Evolutionary conservation across 176 grass and related monocot genomes (phyloP).

Genomic region (Ananas comosus): DNA sequence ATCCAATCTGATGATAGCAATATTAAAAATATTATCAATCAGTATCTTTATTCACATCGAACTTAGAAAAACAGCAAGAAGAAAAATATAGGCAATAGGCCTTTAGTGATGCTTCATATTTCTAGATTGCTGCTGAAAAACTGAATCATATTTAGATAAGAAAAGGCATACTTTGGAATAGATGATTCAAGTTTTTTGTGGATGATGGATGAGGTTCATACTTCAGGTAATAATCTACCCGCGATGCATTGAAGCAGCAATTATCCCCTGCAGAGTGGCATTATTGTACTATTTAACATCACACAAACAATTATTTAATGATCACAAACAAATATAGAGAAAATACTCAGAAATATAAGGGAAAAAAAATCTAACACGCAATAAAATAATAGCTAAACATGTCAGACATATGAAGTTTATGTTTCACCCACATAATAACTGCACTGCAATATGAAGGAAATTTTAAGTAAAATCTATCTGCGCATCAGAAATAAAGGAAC

Average conservation of each 20-base stretch:
- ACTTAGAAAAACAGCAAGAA: too few species aligned
- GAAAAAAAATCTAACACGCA: not conserved
- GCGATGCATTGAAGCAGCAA: conserved; percentile 87
- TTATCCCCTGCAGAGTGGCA: conserved; percentile 50
- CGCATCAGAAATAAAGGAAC: too few species aligned
- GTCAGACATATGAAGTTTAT: too few species aligned
- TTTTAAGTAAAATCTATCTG: too few species aligned
- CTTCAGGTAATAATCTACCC: conserved; percentile 79
- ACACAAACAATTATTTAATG: not conserved
- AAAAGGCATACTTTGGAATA: conserved; percentile 87
- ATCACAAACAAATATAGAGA: not conserved
- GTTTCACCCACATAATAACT: too few species aligned
- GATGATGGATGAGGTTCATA: conserved; percentile 98
- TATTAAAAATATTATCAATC: too few species aligned
- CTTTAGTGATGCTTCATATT: not conserved
- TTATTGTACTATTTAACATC: conserved; percentile 1
- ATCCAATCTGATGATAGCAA: too few species aligned
- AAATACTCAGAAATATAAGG: not conserved
- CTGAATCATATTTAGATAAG: not conserved
- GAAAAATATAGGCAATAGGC: not conserved
- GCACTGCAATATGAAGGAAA: too few species aligned
- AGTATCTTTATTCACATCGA: too few species aligned
- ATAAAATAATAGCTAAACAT: too few species aligned
- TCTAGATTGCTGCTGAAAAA: not conserved
- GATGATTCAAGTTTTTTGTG: conserved; percentile 86